Conservation (phyloP, 331 rosid genomes). For the Malus hybrid region DNA sequence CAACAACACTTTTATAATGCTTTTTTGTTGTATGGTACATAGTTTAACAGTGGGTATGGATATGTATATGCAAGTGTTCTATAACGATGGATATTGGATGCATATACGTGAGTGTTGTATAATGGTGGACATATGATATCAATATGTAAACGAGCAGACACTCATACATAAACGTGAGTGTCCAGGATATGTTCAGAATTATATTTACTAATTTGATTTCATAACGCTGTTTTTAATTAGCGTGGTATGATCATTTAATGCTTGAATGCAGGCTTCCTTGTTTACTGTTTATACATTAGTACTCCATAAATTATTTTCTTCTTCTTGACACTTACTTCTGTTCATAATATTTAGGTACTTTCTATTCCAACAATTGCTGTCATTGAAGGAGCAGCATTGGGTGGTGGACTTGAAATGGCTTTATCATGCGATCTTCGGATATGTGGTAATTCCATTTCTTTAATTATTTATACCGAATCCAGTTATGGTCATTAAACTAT, state of each 20-base stretch:
- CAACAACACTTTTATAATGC: background rate
- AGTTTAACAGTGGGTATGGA: background rate
- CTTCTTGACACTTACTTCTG: slow-evolving; percentile 15
- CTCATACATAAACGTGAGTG: background rate
- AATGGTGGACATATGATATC: background rate
- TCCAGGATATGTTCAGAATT: background rate
- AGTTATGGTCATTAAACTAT: slow-evolving; percentile 4
- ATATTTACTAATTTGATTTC: background rate
- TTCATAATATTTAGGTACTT: slow-evolving; percentile 45
- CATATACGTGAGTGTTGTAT: background rate
- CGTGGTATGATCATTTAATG: background rate
- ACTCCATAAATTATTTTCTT: background rate
- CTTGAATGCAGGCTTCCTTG: background rate
- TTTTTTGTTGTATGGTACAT: background rate
- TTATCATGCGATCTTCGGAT: slow-evolving; percentile 90
- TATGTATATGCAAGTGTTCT: background rate
- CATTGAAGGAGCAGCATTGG: slow-evolving; percentile 89
- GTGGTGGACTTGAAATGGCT: slow-evolving; percentile 98
- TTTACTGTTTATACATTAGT: background rate
- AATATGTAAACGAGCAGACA: background rate
- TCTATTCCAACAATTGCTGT: slow-evolving; percentile 72
- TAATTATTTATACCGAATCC: slow-evolving; percentile 1
- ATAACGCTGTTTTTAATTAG: background rate
- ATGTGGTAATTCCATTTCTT: slow-evolving; percentile 51
- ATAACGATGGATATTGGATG: background rate